Conservation (phyloP, 257 asterid species). For the Cordia subcordata region DNA sequence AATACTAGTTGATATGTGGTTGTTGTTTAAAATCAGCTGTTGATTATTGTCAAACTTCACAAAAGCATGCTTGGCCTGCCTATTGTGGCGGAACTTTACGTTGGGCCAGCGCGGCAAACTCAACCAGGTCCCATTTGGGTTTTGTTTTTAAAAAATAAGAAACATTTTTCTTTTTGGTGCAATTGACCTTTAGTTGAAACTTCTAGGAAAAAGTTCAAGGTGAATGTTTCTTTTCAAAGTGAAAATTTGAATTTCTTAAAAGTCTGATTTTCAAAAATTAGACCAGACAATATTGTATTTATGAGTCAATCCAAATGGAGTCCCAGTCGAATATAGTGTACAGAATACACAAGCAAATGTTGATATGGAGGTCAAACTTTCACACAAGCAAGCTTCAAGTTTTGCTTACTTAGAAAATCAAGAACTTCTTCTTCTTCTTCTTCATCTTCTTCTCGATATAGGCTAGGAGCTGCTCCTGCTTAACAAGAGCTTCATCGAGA, state of each 20-base stretch:
- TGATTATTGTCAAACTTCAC: not conserved
- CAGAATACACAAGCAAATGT: not conserved
- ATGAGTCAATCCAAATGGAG: too few species aligned
- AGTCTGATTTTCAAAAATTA: too few species aligned
- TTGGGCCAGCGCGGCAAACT: not conserved
- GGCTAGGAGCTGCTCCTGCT: slow-evolving; percentile 78
- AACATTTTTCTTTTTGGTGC: too few species aligned
- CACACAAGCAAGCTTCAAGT: not conserved
- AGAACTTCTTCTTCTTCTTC: not conserved
- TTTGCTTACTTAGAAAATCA: not conserved
- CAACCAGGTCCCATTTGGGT: too few species aligned
- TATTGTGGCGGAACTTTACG: not conserved
- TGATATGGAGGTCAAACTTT: not conserved
- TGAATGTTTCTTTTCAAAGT: too few species aligned
- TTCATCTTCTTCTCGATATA: slow-evolving; percentile 35
- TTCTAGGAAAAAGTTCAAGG: too few species aligned
- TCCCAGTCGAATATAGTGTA: too few species aligned
- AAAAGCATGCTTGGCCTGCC: not conserved
- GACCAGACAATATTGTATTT: too few species aligned
- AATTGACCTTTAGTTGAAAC: too few species aligned
- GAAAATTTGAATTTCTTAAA: too few species aligned
- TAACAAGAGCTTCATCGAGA: slow-evolving; percentile 65
- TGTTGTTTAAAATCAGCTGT: not conserved
- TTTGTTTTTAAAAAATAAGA: too few species aligned
- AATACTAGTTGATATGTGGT: too few species aligned